A percentile compares a stretch with the other conserved stretches of the same genome.
These are phyloP conservation scores for Vachellia pachyceras DNA, from an alignment of 306 rosid species.

Conservation along the genomic window DNA sequence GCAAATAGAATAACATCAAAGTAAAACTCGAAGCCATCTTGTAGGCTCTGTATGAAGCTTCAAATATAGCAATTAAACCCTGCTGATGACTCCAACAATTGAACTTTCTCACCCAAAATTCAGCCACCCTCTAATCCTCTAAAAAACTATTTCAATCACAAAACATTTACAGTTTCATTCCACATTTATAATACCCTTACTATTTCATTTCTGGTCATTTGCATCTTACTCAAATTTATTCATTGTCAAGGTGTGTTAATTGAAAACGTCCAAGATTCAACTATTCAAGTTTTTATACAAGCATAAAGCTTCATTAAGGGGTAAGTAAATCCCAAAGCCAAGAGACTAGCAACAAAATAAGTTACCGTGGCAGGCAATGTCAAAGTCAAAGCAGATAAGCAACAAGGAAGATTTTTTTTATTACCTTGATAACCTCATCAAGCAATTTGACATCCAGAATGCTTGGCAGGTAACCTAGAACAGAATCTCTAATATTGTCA, in stretches of 20 bases:
- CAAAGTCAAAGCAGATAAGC: constrained; percentile 3
- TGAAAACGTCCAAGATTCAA: not conserved
- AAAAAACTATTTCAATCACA: not conserved
- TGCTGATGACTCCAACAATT: constrained; percentile 31
- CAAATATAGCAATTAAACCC: constrained; percentile 16
- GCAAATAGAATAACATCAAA: not conserved
- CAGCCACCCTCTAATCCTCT: not conserved
- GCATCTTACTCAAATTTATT: not conserved
- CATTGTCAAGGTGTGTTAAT: not conserved
- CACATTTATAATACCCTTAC: not conserved
- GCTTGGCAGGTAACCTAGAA: constrained; percentile 82
- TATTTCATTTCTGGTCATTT: not conserved
- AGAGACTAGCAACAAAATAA: constrained; percentile 6
- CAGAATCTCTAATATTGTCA: constrained; percentile 32
- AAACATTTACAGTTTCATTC: not conserved
- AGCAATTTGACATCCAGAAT: constrained; percentile 86
- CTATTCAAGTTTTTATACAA: not conserved
- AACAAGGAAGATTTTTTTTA: constrained; percentile 18
- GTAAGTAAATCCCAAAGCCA: constrained; percentile 33
- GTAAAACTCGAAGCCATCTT: constrained; percentile 22
- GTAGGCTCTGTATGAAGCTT: not conserved
- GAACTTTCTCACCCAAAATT: constrained; percentile 20
- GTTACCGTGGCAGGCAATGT: constrained; percentile 11
- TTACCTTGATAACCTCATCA: constrained; percentile 96
- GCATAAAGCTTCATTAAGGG: constrained; percentile 16